These are phyloP conservation scores for Pterulicium gracile DNA, from an alignment of 1,284 basidiomycete genomes.

Conservation along the genomic window DNA sequence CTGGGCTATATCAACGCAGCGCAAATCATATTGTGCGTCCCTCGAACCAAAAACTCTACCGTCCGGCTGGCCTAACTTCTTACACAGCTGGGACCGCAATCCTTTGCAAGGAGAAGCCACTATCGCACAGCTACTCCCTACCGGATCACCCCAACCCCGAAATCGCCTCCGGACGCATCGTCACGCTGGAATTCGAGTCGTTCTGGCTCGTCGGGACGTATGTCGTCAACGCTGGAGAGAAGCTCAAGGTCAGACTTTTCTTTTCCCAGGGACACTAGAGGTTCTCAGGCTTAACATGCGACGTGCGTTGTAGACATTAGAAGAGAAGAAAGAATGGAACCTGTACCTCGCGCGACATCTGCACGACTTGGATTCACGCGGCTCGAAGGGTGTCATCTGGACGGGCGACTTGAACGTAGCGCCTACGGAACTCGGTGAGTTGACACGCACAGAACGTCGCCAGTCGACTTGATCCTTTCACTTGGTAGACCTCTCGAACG, in stretches of 20 bases:
- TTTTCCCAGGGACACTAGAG: background rate
- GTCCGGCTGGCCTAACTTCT: background rate
- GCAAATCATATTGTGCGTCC: constrained; percentile 58
- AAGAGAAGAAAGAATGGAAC: constrained; percentile 70
- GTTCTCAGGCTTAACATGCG: background rate
- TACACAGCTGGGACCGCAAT: constrained; percentile 71
- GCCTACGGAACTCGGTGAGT: constrained; percentile 56
- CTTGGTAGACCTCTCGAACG: constrained; percentile 50
- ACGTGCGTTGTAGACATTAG: constrained; percentile 44
- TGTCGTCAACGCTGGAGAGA: constrained; percentile 77
- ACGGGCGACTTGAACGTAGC: constrained; percentile 85
- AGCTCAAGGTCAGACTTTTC: constrained; percentile 49
- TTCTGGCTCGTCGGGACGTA: constrained; percentile 76
- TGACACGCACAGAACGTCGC: background rate
- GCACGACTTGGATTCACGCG: constrained; percentile 52
- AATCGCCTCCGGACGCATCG: constrained; percentile 61
- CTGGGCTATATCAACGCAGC: constrained; percentile 63
- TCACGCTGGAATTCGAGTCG: constrained; percentile 71
- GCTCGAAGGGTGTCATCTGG: constrained; percentile 75
- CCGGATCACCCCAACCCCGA: constrained; percentile 61
- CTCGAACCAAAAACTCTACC: background rate
- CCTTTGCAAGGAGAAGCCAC: constrained; percentile 67
- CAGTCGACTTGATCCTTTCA: background rate
- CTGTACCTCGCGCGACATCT: constrained; percentile 65
- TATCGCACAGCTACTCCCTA: constrained; percentile 55